Percentiles rank a stretch among this genome's conserved stretches.
phyloP scores from a whole-genome alignment of 1,139 yeast species.

The Debaryomyces subglobosus region DNA sequence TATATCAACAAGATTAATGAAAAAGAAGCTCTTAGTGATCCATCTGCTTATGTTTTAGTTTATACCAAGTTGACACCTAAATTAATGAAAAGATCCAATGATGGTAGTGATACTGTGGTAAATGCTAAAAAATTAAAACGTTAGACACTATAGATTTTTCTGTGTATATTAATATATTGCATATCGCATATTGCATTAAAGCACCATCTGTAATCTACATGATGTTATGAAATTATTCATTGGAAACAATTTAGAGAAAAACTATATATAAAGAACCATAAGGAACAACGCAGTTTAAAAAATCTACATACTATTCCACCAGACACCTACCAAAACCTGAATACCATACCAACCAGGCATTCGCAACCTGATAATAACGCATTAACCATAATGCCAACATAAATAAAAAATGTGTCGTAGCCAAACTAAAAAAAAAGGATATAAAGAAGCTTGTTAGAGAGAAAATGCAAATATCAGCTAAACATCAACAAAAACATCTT shows the following conservation, averaged over 20 bases:
- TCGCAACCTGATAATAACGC: not conserved
- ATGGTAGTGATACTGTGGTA: slow-evolving; percentile 2
- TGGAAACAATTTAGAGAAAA: slow-evolving; percentile 3
- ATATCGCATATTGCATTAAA: slow-evolving; percentile 3
- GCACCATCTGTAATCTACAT: not conserved
- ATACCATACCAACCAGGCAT: slow-evolving; percentile 9
- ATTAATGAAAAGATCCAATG: slow-evolving; percentile 11
- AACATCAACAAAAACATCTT: slow-evolving; percentile 33
- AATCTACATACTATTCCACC: slow-evolving; percentile 5
- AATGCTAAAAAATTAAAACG: slow-evolving; percentile 4
- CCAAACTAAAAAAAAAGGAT: not conserved
- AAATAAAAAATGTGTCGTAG: slow-evolving; percentile 11
- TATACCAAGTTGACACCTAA: slow-evolving; percentile 70
- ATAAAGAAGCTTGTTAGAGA: slow-evolving; percentile 11
- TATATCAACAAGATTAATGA: slow-evolving; percentile 75
- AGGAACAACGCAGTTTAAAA: slow-evolving; percentile 3
- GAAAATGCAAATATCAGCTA: slow-evolving; percentile 10
- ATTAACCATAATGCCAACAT: not conserved
- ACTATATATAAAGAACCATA: slow-evolving; percentile 8
- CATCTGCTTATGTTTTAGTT: slow-evolving; percentile 86
- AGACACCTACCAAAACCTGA: slow-evolving; percentile 2
- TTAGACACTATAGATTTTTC: slow-evolving; percentile 6
- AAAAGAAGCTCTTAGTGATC: slow-evolving; percentile 74
- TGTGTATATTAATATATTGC: slow-evolving; percentile 8
- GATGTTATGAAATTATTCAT: not conserved